These are phyloP conservation scores for Binderoboletus segoi DNA, from an alignment of 1,284 basidiomycete species.

Conservation along the genomic window DNA sequence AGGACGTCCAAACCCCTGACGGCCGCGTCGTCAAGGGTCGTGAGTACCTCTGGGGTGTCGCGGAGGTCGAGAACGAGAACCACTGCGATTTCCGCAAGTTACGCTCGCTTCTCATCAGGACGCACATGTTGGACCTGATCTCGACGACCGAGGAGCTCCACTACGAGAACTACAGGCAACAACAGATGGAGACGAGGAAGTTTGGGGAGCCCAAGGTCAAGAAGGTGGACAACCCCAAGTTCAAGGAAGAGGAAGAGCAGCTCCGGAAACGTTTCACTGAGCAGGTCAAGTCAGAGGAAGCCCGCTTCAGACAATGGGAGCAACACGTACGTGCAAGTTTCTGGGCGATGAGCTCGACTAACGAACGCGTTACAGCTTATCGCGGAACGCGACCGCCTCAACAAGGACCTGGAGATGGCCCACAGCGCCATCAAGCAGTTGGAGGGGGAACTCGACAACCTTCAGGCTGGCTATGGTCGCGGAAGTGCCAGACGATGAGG, in stretches of 20 bases:
- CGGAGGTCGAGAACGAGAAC: constrained; percentile 98
- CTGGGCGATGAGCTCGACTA: constrained; percentile 10
- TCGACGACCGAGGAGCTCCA: constrained; percentile 95
- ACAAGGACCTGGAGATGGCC: constrained; percentile 93
- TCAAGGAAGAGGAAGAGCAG: constrained; percentile 98
- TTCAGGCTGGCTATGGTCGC: constrained; percentile 83
- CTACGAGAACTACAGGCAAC: constrained; percentile 97
- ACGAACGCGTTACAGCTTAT: constrained; percentile 67
- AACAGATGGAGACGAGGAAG: constrained; percentile 99
- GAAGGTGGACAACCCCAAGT: constrained; percentile 99
- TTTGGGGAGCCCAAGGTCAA: constrained; percentile 98
- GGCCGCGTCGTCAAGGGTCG: constrained; percentile 95
- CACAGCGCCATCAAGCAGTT: constrained; percentile 91
- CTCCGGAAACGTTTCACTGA: constrained; percentile 98
- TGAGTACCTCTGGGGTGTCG: constrained; percentile 99
- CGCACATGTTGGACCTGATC: constrained; percentile 98
- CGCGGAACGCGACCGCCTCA: constrained; percentile 93
- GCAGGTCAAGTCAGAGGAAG: constrained; percentile 99
- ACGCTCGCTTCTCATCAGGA: constrained; percentile 93
- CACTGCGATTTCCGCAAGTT: constrained; percentile 99
- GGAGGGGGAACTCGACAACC: constrained; percentile 87
- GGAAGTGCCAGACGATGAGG: constrained; percentile 70
- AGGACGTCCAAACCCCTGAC: constrained; percentile 91
- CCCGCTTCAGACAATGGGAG: constrained; percentile 98
- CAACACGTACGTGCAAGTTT: constrained; percentile 75